These are phyloP conservation scores for Russula virescens DNA, from an alignment of 768 basidiomycete genomes.

Conservation along the genomic window DNA sequence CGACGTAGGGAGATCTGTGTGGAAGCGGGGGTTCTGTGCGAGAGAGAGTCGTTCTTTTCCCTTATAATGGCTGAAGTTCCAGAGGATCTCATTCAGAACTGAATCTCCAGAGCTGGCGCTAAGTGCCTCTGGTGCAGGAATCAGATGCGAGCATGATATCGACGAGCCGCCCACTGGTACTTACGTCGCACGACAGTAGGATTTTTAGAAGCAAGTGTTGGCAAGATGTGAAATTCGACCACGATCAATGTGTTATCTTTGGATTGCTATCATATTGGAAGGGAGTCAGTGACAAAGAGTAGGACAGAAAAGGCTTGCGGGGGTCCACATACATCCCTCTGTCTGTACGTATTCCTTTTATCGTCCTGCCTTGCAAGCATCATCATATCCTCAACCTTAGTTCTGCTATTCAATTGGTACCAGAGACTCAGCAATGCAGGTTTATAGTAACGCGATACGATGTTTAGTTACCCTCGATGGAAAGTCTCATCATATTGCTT, in stretches of 20 bases:
- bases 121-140: background rate
- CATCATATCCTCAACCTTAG: background rate
- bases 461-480: background rate
- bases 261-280: background rate
- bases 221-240: background rate
- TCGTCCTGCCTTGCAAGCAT: background rate
- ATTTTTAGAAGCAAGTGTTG: background rate
- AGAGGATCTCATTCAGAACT: background rate
- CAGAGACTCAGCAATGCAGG: background rate
- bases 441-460: no score
- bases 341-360: background rate
- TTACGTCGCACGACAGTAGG: conserved; percentile 3
- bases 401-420: background rate
- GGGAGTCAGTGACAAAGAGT: background rate
- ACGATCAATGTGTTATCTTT: no score
- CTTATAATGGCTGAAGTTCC: background rate
- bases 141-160: background rate
- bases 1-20: background rate
- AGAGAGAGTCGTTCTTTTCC: background rate
- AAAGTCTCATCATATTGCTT: background rate
- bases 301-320: background rate
- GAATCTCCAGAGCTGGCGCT: background rate
- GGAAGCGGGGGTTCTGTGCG: conserved; percentile 8
- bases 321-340: background rate
- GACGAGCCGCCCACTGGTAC: background rate